Evolutionary conservation across 106 monocot genomes (phyloP).

Genomic region (Narthecium ossifragum): DNA sequence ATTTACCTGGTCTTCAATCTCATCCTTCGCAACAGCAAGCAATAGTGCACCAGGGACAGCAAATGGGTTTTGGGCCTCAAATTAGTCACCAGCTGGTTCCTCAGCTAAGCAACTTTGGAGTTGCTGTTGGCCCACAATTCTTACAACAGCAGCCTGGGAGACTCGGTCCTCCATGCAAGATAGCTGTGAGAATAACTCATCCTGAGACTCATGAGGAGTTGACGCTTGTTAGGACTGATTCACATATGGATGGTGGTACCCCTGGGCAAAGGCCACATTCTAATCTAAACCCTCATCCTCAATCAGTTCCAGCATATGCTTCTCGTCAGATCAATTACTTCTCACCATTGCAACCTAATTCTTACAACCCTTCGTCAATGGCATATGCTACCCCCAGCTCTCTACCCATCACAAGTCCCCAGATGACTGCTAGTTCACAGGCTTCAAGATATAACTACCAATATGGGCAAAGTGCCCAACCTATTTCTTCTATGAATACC

Average conservation of each 20-base stretch:
- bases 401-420: too few species aligned
- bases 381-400: too few species aligned
- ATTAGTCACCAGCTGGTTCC: slow-evolving; percentile 51
- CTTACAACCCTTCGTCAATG: not conserved
- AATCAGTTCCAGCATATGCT: slow-evolving; percentile 10
- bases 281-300: slow-evolving; percentile 17
- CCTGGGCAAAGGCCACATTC: slow-evolving; percentile 15
- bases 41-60: slow-evolving; percentile 66
- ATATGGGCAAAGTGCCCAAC: too few species aligned
- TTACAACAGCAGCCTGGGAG: slow-evolving; percentile 18
- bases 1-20: slow-evolving; percentile 46
- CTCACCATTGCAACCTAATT: not conserved
- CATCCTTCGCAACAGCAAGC: slow-evolving; percentile 50
- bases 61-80: slow-evolving; percentile 48
- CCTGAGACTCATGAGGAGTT: slow-evolving; percentile 36
- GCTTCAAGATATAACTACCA: too few species aligned
- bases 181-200: slow-evolving; percentile 35
- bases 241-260: slow-evolving; percentile 5
- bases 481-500: too few species aligned
- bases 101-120: slow-evolving; percentile 45
- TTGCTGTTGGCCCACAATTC: slow-evolving; percentile 15
- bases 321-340: not conserved
- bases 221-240: slow-evolving; percentile 26
- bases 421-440: too few species aligned
- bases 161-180: slow-evolving; percentile 10